A percentile compares a stretch with the other conserved stretches of the same genome.
Evolutionary conservation across 441 rosid genomes (phyloP).

Genomic region (Populus hybrid): DNA sequence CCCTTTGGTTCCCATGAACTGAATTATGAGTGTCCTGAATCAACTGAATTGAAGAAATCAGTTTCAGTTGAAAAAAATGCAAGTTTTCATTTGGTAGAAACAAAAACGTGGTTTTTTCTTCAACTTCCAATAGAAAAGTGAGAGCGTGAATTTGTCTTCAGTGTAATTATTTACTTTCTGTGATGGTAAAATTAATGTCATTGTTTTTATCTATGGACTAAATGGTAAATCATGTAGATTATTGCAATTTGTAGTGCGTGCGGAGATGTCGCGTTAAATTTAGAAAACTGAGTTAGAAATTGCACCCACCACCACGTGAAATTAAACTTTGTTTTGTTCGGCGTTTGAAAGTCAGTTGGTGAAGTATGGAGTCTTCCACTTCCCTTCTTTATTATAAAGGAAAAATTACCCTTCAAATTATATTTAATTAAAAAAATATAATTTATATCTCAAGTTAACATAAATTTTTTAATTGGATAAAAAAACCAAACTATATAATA

Average conservation of each 20-base stretch:
- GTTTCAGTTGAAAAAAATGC: neutral
- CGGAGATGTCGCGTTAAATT: neutral
- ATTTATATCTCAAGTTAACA: no score
- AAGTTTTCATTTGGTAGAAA: neutral
- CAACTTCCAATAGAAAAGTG: neutral
- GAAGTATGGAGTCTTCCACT: neutral
- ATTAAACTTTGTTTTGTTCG: neutral
- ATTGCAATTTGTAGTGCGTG: neutral
- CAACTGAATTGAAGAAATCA: neutral
- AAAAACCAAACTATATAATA: no score
- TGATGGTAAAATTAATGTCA: neutral
- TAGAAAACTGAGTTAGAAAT: neutral
- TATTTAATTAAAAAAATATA: no score
- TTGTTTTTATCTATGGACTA: neutral
- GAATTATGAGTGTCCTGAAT: neutral
- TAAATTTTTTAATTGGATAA: neutral
- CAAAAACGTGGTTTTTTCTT: neutral
- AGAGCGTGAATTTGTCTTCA: neutral
- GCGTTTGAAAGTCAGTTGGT: neutral
- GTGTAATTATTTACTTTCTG: neutral
- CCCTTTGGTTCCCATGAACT: neutral
- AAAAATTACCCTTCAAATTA: no score
- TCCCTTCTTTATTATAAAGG: neutral
- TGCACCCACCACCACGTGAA: neutral
- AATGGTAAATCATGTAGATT: neutral